Base-by-base conservation (phyloP, 1,284 basidiomycete species). In the Gomphus bonarii region DNA sequence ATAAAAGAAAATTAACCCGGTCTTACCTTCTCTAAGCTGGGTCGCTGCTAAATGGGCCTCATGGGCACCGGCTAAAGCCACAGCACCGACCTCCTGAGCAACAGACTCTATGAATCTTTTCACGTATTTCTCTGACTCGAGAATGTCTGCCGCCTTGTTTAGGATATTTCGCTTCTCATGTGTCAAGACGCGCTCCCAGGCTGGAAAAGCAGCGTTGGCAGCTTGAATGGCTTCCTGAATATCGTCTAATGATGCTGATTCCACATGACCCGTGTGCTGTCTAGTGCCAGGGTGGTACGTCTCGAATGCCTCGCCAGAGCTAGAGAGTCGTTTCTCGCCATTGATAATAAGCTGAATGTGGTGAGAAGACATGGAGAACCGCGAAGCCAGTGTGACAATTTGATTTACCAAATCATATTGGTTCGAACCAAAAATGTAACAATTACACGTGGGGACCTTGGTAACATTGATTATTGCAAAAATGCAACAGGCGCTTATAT, bases 181-280 rank as follows among this genome's bases (percentile, higher is more conserved):
- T n/a, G 70, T 66, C 1, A 66, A 65, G 1, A 69, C 70, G 11
- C 68, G 61, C 54, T 78, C 75, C 80, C 80, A 81, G 10, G 72
- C 66, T 46, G 69, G 68, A 66, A 79, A 78, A 1, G 80, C 79
- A 3, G 67, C 68, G 3, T 66, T 66, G 0, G 80, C 78, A 3
- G 74, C 69, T 36, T 75, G 70, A 36, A 80, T 70, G 7, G 79
- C 79, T 1, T 71, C 72, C 50, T 58, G 28, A 2, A 50, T n/a
- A 35, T 55, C 55, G 14, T 8, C 40, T 28, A 12, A 42, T 14
- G 55, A 51, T 9, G 55, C 55, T 10, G 49, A 70, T 0, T 76
- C 75, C 6, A 73, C 67, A 46, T 63, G 67, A 2, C 74, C 74
- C 16, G 78, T 75, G 12, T 76, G 67, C 18, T 67, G 51, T 11